phyloP scores from a whole-genome alignment of 2,329 filamentous ascomycete species.

The Epichloe brachyelytri region DNA sequence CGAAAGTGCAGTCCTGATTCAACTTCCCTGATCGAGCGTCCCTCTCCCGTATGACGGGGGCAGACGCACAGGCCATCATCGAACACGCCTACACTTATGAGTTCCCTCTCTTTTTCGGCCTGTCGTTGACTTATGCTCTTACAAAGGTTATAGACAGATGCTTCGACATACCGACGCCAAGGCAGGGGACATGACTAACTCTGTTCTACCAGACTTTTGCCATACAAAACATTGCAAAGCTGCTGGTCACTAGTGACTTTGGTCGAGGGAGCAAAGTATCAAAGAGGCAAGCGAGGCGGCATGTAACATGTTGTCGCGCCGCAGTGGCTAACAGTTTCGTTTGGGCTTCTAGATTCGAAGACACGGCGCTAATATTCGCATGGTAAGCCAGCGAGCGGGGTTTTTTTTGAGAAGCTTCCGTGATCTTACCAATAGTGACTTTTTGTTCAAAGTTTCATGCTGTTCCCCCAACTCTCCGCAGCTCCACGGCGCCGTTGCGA shows the following conservation, averaged over 20 bases:
- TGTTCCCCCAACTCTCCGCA: conserved; percentile 16
- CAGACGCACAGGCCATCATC: conserved; percentile 32
- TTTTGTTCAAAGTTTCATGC: conserved; percentile 14
- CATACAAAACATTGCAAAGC: conserved; percentile 23
- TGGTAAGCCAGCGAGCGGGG: conserved; percentile 14
- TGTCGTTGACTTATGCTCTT: conserved; percentile 25
- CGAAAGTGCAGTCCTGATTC: conserved; percentile 16
- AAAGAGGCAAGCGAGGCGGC: conserved; percentile 20
- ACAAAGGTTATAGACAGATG: conserved; percentile 20
- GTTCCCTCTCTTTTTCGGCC: conserved; percentile 26
- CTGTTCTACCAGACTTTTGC: conserved; percentile 23
- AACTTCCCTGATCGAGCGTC: conserved; percentile 22
- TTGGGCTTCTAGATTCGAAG: conserved; percentile 24
- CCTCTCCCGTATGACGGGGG: conserved; percentile 26
- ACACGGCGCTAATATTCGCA: conserved; percentile 24
- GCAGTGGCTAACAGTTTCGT: not conserved
- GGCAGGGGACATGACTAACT: not conserved
- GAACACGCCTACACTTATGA: conserved; percentile 20
- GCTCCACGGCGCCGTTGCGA: conserved; percentile 23
- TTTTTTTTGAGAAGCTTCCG: no score
- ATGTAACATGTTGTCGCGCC: not conserved
- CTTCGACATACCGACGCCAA: no score
- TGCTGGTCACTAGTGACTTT: conserved; percentile 26
- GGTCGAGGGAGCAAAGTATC: conserved; percentile 16
- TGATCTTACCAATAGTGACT: not conserved